Evolutionary conservation across 257 asterid genomes (phyloP).

Genomic region (Ajuga chamaepitys): DNA sequence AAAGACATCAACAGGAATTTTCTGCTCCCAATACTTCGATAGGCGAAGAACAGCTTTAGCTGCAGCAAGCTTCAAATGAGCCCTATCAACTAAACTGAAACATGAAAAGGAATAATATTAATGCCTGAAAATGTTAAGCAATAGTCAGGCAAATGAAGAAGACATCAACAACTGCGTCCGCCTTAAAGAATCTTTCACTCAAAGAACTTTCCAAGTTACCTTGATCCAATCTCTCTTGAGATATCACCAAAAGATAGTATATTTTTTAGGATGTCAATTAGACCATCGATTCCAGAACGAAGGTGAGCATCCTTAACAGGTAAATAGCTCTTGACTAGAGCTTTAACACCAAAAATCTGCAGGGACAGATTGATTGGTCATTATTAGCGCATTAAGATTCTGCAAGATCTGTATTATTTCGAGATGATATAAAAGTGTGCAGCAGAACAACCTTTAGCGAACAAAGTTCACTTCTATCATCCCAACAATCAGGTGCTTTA

Average conservation of each 20-base stretch:
- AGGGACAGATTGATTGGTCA: not conserved
- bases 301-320: conserved; percentile 96
- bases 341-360: conserved; percentile 91
- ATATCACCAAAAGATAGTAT: conserved; percentile 72
- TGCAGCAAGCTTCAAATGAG: conserved; percentile 94
- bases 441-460: conserved; percentile 64
- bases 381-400: conserved; percentile 2
- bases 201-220: conserved; percentile 35
- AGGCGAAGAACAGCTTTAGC: conserved; percentile 96
- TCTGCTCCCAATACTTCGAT: conserved; percentile 90
- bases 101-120: conserved; percentile 16
- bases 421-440: conserved; percentile 8
- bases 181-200: not conserved
- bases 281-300: conserved; percentile 77
- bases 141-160: not conserved
- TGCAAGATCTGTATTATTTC: conserved; percentile 5
- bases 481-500: conserved; percentile 64
- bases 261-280: conserved; percentile 61
- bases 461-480: conserved; percentile 81
- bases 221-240: conserved; percentile 61
- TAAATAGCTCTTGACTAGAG: conserved; percentile 92
- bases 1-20: conserved; percentile 78
- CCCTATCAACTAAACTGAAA: conserved; percentile 79
- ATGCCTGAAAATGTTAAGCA: conserved; percentile 12
- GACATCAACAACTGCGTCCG: not conserved